A percentile compares a stretch with the other conserved stretches of the same genome.
phyloP scores from a whole-genome alignment of 208 protist genomes.

The Leishmania guyanensis region DNA sequence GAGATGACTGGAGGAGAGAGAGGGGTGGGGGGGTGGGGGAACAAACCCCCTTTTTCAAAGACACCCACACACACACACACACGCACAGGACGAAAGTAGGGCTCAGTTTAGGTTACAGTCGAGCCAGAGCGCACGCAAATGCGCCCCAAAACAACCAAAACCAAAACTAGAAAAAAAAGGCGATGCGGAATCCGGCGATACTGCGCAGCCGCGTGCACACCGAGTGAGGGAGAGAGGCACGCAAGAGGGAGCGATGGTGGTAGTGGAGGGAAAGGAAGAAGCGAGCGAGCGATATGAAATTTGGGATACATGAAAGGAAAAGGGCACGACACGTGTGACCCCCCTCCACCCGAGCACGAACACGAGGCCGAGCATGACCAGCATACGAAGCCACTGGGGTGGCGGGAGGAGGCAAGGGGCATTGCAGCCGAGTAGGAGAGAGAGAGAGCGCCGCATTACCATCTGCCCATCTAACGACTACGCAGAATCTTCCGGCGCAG shows the following conservation, averaged over 20 bases:
- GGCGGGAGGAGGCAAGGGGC: background rate
- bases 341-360: background rate
- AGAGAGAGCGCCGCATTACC: background rate
- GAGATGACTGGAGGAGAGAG: background rate
- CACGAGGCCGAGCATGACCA: background rate
- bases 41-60: background rate
- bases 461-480: background rate
- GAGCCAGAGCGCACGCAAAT: background rate
- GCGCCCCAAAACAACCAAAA: background rate
- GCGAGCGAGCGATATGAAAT: background rate
- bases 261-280: background rate
- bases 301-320: background rate
- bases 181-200: background rate
- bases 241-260: background rate
- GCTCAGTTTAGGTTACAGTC: no score
- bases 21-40: background rate
- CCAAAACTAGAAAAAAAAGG: background rate
- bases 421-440: background rate
- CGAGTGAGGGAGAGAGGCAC: background rate
- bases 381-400: background rate
- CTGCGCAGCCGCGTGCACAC: background rate
- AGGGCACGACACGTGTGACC: background rate
- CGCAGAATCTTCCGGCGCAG: background rate
- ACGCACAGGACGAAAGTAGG: no score
- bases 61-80: background rate